These are phyloP conservation scores for Sicyos edulis DNA, from an alignment of 306 rosid genomes.

Conservation along the genomic window DNA sequence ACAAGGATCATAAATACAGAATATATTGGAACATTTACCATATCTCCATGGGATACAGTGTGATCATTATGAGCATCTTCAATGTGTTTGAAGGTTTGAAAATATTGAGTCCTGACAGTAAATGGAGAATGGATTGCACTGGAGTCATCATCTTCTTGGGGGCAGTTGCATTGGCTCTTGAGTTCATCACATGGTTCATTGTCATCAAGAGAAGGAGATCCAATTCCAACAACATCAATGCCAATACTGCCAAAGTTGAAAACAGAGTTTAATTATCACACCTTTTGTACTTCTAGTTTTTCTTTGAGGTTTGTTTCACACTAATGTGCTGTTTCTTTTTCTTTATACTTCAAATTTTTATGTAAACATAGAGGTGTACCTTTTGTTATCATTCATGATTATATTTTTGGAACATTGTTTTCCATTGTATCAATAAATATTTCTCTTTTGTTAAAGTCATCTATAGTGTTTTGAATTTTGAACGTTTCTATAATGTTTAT, in stretches of 20 bases:
- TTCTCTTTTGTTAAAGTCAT: not conserved
- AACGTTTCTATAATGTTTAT: too few species aligned
- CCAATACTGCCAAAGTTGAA: not conserved
- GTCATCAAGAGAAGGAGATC: constrained; percentile 21
- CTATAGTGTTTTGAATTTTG: too few species aligned
- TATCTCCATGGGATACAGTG: constrained; percentile 18
- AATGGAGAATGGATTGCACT: constrained; percentile 17
- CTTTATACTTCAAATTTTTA: not conserved
- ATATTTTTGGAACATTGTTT: not conserved
- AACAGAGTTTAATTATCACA: not conserved
- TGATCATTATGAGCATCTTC: constrained; percentile 21
- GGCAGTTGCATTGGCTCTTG: constrained; percentile 8
- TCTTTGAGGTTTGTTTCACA: not conserved
- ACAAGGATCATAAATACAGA: constrained; percentile 24
- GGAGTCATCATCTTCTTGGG: constrained; percentile 20
- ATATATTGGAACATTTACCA: constrained; percentile 25
- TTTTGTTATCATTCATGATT: not conserved
- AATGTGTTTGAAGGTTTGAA: constrained; percentile 22
- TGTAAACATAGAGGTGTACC: not conserved
- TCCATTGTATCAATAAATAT: not conserved
- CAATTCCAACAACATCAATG: not conserved
- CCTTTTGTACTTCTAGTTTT: not conserved
- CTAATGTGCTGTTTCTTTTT: not conserved
- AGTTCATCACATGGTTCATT: constrained; percentile 17
- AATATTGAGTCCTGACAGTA: constrained; percentile 1